Conservation (phyloP, 805 yeast genomes). For the Tetrapisispora taiwanensis region DNA sequence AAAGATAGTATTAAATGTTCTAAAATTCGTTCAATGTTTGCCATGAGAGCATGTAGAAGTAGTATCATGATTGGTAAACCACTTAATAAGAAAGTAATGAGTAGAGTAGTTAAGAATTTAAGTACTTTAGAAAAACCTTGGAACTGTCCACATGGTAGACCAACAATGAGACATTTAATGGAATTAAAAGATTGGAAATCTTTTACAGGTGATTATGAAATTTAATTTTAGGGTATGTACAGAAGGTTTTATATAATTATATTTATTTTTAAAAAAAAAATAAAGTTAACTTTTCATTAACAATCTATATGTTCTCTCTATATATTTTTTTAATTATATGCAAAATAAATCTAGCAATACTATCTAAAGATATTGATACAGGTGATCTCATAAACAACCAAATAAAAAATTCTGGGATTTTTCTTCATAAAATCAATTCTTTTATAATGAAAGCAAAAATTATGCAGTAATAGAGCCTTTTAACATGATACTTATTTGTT, state of each 20-base stretch:
- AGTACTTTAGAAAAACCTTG: slow-evolving; percentile 81
- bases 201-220: slow-evolving; percentile 35
- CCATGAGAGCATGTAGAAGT: slow-evolving; percentile 89
- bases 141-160: slow-evolving; percentile 97
- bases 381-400: too few species aligned
- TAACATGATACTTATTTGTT: slow-evolving; percentile 17
- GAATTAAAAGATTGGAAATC: slow-evolving; percentile 42
- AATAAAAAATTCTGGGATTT: too few species aligned
- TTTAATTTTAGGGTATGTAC: slow-evolving; percentile 11
- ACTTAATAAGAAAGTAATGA: slow-evolving; percentile 52
- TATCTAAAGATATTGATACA: too few species aligned
- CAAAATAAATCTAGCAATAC: too few species aligned
- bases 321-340: too few species aligned
- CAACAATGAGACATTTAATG: slow-evolving; percentile 85
- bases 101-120: slow-evolving; percentile 52
- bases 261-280: too few species aligned
- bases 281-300: too few species aligned
- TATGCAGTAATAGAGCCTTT: not conserved
- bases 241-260: too few species aligned
- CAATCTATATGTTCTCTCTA: too few species aligned
- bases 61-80: slow-evolving; percentile 90
- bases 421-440: too few species aligned
- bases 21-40: slow-evolving; percentile 74
- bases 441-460: too few species aligned
- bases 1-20: slow-evolving; percentile 42